Evolutionary conservation across 176 grass and related monocot genomes (phyloP), one percentile per base, ranked within the genome.

Genomic region (Paspalum vaginatum): DNA sequence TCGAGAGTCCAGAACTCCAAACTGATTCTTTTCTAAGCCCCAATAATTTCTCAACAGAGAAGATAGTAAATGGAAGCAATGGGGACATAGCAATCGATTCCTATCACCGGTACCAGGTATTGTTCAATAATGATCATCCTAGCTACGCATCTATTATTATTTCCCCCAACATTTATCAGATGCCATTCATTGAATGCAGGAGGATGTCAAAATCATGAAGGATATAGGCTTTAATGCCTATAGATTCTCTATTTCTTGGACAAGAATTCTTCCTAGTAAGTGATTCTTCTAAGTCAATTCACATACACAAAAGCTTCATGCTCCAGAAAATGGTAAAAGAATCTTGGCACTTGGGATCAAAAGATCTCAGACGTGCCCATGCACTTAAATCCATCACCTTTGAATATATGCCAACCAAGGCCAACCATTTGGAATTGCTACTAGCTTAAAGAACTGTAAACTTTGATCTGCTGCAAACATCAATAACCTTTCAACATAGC

Each of bases 231-330:
- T 98, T 50, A 88, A 87, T 72, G 85, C 95, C 20, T 94, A 94
- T 46, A 92, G 88, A 45, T 92, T 98, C 76, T 98, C 95, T 50
- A 84, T 98, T 77, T 94, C 95, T 47, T 98, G 92, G 95, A 45
- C 92, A 66, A 74, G 95, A 42, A 94, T 98, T 77, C 74, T 98
- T 24, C 92, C 95, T 51, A 84, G 95, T 94, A 88, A 92, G 87
- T 90, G 71, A 48, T 85, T 8, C 70, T 27, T 68, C 58, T 65
- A 83, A 83, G 15, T 55, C 8, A 56, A 64, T 57, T 76, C 24
- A 54, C 25, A 43, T 48, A 22, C 4, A 56, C 63, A 53, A 38
- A 53, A 41, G 45, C 9, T 32, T 46, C 18, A 70, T 69, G 24
- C 12, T 12, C 75, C 10, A 45, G 21, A 27, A 60, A 67, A 84